Evolutionary conservation across 1,139 yeast genomes (phyloP).

Genomic region (Yamadazyma kanchanaburiensis): DNA sequence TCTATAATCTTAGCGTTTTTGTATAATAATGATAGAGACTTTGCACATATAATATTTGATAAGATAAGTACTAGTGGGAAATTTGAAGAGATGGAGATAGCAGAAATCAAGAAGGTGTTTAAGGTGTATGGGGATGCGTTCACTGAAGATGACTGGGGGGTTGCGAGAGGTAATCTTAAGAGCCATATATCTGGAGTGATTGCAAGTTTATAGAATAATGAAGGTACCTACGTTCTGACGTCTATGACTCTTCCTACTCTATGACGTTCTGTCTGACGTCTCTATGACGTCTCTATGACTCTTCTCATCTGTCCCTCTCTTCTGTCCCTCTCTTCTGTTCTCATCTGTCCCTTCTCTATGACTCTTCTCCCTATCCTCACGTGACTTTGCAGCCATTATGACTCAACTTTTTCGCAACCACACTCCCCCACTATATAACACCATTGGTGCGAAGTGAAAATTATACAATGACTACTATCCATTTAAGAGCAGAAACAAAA

Average conservation of each 20-base stretch:
- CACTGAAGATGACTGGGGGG: constrained; percentile 30
- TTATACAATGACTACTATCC: constrained; percentile 39
- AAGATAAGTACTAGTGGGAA: constrained; percentile 47
- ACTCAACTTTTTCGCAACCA: no score
- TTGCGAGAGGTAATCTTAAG: constrained; percentile 21
- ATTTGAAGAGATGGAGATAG: constrained; percentile 43
- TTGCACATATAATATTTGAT: constrained; percentile 59
- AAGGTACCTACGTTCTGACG: no score
- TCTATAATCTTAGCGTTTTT: constrained; percentile 49
- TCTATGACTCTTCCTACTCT: no score
- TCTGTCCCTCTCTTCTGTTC: no score
- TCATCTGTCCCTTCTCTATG: no score
- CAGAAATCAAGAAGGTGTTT: constrained; percentile 42
- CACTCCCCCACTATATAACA: no score
- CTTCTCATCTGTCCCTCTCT: no score
- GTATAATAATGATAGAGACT: constrained; percentile 52
- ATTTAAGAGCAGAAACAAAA: constrained; percentile 94
- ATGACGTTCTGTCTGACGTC: no score
- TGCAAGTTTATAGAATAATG: constrained; percentile 3
- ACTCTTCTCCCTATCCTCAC: no score
- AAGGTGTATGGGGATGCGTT: constrained; percentile 58
- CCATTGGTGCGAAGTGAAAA: no score
- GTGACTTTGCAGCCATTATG: no score
- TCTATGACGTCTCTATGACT: no score
- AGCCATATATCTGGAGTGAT: constrained; percentile 7